Base-by-base conservation (phyloP, 2,329 filamentous ascomycete genomes). In the Orbilia oligospora region DNA sequence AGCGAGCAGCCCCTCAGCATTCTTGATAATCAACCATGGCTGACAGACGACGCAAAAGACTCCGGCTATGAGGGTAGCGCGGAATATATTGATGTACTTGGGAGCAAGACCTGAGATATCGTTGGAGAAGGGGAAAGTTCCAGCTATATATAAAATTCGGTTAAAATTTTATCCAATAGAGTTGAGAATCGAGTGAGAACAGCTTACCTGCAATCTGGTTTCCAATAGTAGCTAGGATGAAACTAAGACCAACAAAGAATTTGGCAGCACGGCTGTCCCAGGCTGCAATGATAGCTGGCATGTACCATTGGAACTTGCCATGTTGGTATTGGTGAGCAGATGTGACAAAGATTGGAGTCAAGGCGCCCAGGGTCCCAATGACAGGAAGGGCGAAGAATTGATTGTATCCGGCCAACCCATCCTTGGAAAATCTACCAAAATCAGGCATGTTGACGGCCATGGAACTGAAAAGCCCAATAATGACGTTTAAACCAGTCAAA, bases 51-150 rank as follows among this genome's bases (percentile, higher is more conserved):
- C 12, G 83, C 83, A 58, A 82, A 83, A 71, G 86, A 86, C 79
- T 0, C 85, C 84, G 53, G 84, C 85, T n/a, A 88, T 80, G 1
- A 88, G 80, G 24, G 85, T 85, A 0, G 87, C 87, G 1, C 87
- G 84, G 16, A 86, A 84, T 71, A 88, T 87, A 82, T 89, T 88
- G 81, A 89, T 83, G 80, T 85, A 89, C 44, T 84, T 84, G 0
- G 88, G 88, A 44, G 87, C 86, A 8, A 89, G 81, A 0, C 86
- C 86, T 0, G 86, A 87, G 67, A 89, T 81, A 81, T 89, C 88
- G 76, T 88, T 89, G 6, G 87, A 88, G 14, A 86, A 87, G 0
- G 86, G 86, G 72, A 89, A 85, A 0, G 84, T 85, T 81, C 89
- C 89, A 2, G 87, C 87, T 0, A 85, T 85, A 67, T 0, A 85